Conservation (phyloP, 768 basidiomycete genomes). For the Amanita polypyramis region DNA sequence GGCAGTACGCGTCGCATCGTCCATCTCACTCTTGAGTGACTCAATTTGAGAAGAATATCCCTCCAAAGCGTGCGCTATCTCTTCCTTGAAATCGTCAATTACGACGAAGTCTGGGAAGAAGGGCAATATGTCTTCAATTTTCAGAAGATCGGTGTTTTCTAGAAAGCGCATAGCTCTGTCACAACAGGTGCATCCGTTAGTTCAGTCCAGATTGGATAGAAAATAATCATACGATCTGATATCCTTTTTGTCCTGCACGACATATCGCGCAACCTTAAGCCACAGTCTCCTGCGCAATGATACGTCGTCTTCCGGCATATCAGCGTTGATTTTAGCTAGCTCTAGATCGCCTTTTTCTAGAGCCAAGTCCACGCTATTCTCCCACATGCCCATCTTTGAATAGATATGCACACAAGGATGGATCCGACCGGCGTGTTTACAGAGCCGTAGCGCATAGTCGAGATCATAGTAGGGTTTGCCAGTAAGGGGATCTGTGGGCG, state of each 20-base stretch:
- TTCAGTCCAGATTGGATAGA: not conserved
- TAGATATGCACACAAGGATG: constrained; percentile 96
- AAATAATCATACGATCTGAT: constrained; percentile 78
- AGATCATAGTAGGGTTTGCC: constrained; percentile 91
- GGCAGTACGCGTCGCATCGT: constrained; percentile 85
- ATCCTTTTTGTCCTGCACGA: constrained; percentile 96
- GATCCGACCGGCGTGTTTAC: constrained; percentile 70
- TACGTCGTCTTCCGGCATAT: constrained; percentile 87
- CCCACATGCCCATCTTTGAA: constrained; percentile 94
- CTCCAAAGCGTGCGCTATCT: constrained; percentile 93
- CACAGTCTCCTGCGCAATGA: constrained; percentile 86
- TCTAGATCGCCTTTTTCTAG: constrained; percentile 92
- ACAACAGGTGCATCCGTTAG: constrained; percentile 3
- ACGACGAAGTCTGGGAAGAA: constrained; percentile 99
- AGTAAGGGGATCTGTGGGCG: constrained; percentile 74
- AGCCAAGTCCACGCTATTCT: constrained; percentile 92
- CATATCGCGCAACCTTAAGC: constrained; percentile 98
- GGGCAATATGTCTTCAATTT: constrained; percentile 97
- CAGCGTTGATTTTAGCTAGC: constrained; percentile 89
- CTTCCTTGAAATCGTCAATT: constrained; percentile 99
- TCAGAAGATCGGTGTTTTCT: constrained; percentile 88
- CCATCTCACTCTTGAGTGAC: constrained; percentile 86
- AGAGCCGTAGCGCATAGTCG: constrained; percentile 90
- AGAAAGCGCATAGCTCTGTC: constrained; percentile 92
- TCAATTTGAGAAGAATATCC: constrained; percentile 91